Conservation (phyloP, 768 basidiomycete species). For the Phallus indusiatus region DNA sequence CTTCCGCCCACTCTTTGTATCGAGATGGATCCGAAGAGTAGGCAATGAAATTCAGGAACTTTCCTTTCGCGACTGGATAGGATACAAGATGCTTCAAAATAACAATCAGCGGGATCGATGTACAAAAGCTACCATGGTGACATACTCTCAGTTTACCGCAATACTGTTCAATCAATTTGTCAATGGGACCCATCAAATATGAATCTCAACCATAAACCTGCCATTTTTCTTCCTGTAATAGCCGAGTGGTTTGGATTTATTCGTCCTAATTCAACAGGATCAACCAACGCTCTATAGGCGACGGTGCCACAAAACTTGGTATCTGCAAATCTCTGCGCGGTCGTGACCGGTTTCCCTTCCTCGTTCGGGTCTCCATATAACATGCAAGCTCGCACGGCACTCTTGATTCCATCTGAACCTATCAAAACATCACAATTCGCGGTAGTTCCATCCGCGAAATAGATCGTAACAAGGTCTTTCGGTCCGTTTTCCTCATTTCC, state of each 20-base stretch:
- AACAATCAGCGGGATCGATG: not conserved
- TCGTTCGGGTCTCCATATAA: constrained; percentile 9
- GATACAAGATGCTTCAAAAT: not conserved
- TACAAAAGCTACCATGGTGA: not conserved
- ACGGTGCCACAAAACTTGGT: constrained; percentile 6
- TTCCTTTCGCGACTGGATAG: constrained; percentile 7
- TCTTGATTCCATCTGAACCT: constrained; percentile 26
- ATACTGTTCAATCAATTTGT: not conserved
- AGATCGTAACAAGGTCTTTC: not conserved
- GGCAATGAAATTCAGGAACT: constrained; percentile 8
- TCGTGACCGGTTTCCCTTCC: not conserved
- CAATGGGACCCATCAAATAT: not conserved
- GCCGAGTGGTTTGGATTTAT: not conserved
- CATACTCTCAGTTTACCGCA: constrained; percentile 2
- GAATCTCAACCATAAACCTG: not conserved
- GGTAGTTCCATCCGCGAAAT: constrained; percentile 16
- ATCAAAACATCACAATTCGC: constrained; percentile 24
- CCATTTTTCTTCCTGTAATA: constrained; percentile 2
- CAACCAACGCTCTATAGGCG: constrained; percentile 6
- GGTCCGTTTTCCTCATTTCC: not conserved
- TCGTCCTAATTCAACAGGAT: not conserved
- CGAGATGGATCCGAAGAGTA: constrained; percentile 1
- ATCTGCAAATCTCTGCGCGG: not conserved
- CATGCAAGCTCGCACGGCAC: constrained; percentile 24
- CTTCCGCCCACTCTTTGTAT: not conserved